Evolutionary conservation across 768 basidiomycete species (phyloP).

Genomic region (Boletus edulis): DNA sequence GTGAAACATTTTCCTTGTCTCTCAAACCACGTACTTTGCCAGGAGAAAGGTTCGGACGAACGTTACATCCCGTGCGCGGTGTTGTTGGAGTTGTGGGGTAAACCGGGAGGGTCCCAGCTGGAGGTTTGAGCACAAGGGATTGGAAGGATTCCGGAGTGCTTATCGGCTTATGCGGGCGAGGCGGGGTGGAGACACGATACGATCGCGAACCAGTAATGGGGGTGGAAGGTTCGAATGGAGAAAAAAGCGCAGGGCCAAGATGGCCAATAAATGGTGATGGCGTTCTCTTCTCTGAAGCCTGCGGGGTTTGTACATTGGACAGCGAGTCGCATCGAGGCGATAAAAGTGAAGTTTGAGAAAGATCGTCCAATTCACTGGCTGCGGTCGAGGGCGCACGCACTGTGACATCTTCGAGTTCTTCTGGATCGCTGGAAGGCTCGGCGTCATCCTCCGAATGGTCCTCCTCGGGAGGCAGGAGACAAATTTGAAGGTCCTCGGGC

Average conservation of each 20-base stretch:
- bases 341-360: constrained; percentile 7
- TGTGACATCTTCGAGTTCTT: constrained; percentile 19
- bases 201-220: constrained; percentile 20
- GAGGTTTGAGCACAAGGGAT: constrained; percentile 27
- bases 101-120: constrained; percentile 27
- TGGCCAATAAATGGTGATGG: constrained; percentile 24
- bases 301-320: not conserved
- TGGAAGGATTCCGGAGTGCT: constrained; percentile 32
- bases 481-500: constrained; percentile 45
- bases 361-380: constrained; percentile 1
- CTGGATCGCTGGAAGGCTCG: constrained; percentile 26
- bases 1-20: constrained; percentile 65
- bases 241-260: constrained; percentile 30
- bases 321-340: constrained; percentile 7
- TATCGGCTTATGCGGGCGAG: constrained; percentile 36
- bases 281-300: not conserved
- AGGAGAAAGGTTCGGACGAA: constrained; percentile 27
- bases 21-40: constrained; percentile 37
- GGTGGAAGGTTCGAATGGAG: constrained; percentile 26
- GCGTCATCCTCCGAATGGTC: not conserved
- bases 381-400: constrained; percentile 3
- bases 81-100: constrained; percentile 30
- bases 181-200: constrained; percentile 30
- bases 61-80: constrained; percentile 27
- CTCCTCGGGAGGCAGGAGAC: constrained; percentile 22